Evolutionary conservation across 2,329 filamentous ascomycete genomes (phyloP).

Genomic region (Lecanicillium sp.): DNA sequence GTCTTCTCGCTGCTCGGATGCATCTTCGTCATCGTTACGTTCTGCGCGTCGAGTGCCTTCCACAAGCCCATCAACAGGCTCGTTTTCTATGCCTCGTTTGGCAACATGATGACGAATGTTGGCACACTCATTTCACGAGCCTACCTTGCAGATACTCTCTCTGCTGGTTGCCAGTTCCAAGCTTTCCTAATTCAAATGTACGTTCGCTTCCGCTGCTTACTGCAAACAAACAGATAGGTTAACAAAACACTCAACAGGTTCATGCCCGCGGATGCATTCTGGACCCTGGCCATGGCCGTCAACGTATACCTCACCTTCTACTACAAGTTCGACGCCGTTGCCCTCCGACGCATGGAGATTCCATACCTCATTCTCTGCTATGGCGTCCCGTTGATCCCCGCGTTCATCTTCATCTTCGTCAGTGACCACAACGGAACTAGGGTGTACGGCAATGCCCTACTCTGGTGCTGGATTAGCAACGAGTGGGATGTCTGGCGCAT

Average conservation of each 20-base stretch:
- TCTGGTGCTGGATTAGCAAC: slow-evolving; percentile 75
- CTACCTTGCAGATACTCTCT: slow-evolving; percentile 44
- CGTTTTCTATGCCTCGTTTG: slow-evolving; percentile 77
- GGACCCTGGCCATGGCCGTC: slow-evolving; percentile 75
- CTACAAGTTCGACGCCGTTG: slow-evolving; percentile 59
- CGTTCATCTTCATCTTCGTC: slow-evolving; percentile 62
- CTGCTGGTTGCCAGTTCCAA: slow-evolving; percentile 63
- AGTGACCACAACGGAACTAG: slow-evolving; percentile 42
- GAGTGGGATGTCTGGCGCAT: slow-evolving; percentile 68
- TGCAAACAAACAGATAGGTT: neutral
- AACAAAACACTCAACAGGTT: slow-evolving; percentile 49
- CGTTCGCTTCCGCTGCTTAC: slow-evolving; percentile 23
- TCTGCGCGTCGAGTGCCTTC: slow-evolving; percentile 61
- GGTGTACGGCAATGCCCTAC: slow-evolving; percentile 66
- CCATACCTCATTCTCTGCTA: slow-evolving; percentile 67
- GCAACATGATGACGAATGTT: slow-evolving; percentile 72
- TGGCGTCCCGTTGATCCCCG: slow-evolving; percentile 64
- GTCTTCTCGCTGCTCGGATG: slow-evolving; percentile 66
- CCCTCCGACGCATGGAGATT: slow-evolving; percentile 62
- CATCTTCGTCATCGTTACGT: slow-evolving; percentile 65
- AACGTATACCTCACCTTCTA: slow-evolving; percentile 83
- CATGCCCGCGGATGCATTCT: slow-evolving; percentile 68
- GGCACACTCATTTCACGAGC: slow-evolving; percentile 66
- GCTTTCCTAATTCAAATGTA: slow-evolving; percentile 79
- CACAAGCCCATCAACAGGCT: slow-evolving; percentile 84